These are phyloP conservation scores for Murraya koenigii DNA, from an alignment of 345 rosid species.

Conservation along the genomic window DNA sequence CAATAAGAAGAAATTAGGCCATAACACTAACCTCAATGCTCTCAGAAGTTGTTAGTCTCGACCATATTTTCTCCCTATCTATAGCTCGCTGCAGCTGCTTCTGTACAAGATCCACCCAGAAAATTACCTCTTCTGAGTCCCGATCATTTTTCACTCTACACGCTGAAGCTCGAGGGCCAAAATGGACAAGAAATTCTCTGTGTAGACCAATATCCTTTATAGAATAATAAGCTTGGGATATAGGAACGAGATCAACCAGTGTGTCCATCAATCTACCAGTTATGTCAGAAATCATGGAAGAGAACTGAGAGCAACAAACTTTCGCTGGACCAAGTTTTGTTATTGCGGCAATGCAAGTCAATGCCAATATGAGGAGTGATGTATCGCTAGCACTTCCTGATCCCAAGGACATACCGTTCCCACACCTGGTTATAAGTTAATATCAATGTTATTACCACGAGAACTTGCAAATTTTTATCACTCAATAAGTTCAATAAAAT, in stretches of 20 bases:
- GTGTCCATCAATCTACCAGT: constrained; percentile 86
- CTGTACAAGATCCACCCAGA: constrained; percentile 95
- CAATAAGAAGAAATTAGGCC: constrained; percentile 10
- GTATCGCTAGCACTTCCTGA: constrained; percentile 58
- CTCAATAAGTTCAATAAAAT: constrained; percentile 4
- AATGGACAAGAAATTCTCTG: constrained; percentile 91
- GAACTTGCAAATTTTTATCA: constrained; percentile 18
- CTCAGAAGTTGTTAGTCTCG: constrained; percentile 87
- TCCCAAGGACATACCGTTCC: constrained; percentile 42
- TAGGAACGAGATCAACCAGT: constrained; percentile 73
- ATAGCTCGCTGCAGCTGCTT: constrained; percentile 80
- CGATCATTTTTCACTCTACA: constrained; percentile 65
- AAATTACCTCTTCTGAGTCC: constrained; percentile 72
- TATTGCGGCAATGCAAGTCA: constrained; percentile 79
- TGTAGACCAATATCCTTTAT: constrained; percentile 70
- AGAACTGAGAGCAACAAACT: constrained; percentile 71
- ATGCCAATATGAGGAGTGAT: constrained; percentile 74
- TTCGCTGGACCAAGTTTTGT: constrained; percentile 87
- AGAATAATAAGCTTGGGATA: constrained; percentile 61
- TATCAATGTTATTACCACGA: constrained; percentile 15
- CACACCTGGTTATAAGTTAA: constrained; percentile 40
- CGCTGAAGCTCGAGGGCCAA: constrained; percentile 86
- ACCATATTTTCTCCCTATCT: constrained; percentile 97
- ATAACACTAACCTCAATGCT: constrained; percentile 78
- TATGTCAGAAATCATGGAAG: constrained; percentile 64